Conservation (phyloP, 2,329 filamentous ascomycete species). For the Byssochlamys sp. region DNA sequence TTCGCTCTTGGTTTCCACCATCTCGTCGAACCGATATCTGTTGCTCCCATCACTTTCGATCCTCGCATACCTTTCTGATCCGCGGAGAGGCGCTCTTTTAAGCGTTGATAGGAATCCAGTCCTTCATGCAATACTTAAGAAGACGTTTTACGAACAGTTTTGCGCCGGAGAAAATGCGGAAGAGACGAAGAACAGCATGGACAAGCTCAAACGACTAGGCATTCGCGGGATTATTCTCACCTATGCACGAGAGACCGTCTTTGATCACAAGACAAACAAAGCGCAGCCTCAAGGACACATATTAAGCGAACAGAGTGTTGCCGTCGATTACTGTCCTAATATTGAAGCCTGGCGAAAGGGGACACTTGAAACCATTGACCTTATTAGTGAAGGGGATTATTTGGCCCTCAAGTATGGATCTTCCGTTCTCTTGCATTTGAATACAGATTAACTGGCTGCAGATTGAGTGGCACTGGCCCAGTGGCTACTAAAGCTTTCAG, state of each 20-base stretch:
- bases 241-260: slow-evolving; percentile 72
- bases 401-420: slow-evolving; percentile 50
- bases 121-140: slow-evolving; percentile 58
- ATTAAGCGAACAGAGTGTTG: slow-evolving; percentile 8
- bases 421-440: background rate
- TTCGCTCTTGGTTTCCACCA: slow-evolving; percentile 37
- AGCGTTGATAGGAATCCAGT: slow-evolving; percentile 68
- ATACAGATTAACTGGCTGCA: background rate
- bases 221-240: slow-evolving; percentile 76
- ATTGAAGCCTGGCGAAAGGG: slow-evolving; percentile 58
- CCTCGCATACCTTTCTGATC: slow-evolving; percentile 58
- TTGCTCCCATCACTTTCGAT: slow-evolving; percentile 59
- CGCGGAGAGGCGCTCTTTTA: slow-evolving; percentile 42
- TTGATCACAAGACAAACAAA: slow-evolving; percentile 32
- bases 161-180: slow-evolving; percentile 67
- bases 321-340: slow-evolving; percentile 9
- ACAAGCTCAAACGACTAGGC: slow-evolving; percentile 60
- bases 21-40: slow-evolving; percentile 46
- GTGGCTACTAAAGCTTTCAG: background rate
- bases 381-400: slow-evolving; percentile 45
- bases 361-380: slow-evolving; percentile 59
- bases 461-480: background rate
- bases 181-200: slow-evolving; percentile 59
- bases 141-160: slow-evolving; percentile 69
- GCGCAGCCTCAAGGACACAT: background rate